These are phyloP conservation scores for Musa beccarii DNA, from an alignment of 176 grass and related monocot genomes.

Conservation along the genomic window DNA sequence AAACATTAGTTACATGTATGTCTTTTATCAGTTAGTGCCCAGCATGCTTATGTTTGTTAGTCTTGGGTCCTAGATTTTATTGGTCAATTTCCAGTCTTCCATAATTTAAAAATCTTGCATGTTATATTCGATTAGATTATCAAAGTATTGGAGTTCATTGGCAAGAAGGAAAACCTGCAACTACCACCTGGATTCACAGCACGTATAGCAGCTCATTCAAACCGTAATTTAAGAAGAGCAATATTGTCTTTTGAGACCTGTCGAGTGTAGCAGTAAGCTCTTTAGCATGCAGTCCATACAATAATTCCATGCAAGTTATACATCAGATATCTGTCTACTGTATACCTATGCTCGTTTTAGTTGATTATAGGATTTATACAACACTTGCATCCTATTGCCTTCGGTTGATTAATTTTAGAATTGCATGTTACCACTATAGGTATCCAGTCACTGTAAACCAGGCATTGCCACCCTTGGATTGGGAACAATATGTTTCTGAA, in stretches of 20 bases:
- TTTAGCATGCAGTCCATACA: too few relatives aligned
- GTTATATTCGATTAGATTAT: slow-evolving; percentile 40
- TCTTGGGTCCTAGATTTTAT: neutral
- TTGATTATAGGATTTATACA: too few relatives aligned
- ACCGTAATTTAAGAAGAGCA: slow-evolving; percentile 11
- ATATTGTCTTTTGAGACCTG: too few relatives aligned
- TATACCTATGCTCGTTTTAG: too few relatives aligned
- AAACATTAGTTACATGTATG: neutral
- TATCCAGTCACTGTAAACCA: slow-evolving; percentile 83
- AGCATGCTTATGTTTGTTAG: neutral
- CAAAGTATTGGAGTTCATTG: slow-evolving; percentile 82
- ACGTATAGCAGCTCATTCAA: slow-evolving; percentile 68
- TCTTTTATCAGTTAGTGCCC: neutral
- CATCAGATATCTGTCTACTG: too few relatives aligned
- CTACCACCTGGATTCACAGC: slow-evolving; percentile 73
- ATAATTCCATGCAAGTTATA: too few relatives aligned
- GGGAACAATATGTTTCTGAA: slow-evolving; percentile 91
- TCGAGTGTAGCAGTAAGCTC: too few relatives aligned
- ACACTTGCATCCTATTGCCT: too few relatives aligned
- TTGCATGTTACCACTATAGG: slow-evolving; percentile 15
- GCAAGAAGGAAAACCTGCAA: slow-evolving; percentile 85
- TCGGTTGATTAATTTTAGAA: too few relatives aligned
- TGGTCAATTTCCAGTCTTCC: neutral
- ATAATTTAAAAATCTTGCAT: neutral
- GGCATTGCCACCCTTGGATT: slow-evolving; percentile 71